Evolutionary conservation across 805 yeast genomes (phyloP), one percentile per base, ranked within the genome.

Genomic region (Saturnispora dispora): DNA sequence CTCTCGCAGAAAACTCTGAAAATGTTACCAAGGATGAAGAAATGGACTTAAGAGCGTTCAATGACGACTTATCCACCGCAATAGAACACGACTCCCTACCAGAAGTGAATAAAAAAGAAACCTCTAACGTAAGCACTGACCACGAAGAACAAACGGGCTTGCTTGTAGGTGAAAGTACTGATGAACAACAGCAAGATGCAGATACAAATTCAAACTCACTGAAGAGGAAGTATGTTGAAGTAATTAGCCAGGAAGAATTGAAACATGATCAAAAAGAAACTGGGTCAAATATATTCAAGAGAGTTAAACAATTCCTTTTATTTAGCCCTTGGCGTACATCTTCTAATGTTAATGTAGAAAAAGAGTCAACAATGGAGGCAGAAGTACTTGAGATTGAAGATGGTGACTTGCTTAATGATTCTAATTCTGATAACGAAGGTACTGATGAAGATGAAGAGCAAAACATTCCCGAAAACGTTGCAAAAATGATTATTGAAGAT

Each of bases 391-490:
- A 44, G 18, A 17, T 40, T 15, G 51, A 48, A 40, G 51, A 41
- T 17, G 50, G 39, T 15, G 45, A 37, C 3, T 51, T 2, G 15
- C 39, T 32, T 7, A 46, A 55, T 4, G 59, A 52, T 8, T 30
- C 47, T 15, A 57, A 54, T 9, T 23, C 47, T 17, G 57, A 27
- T 3, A 45, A 37, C 35, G 47, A 20, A 40, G 18, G 45, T n/a
- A 43, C 35, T 20, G 51, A 47, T 1, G 48, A 42, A 11, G 41
- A 42, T 20, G 56, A 53, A 28, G 60, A 41, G 52, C 3, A 27
- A 43, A 45, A 53, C 51, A 25, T 46, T 36, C 23, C 55, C 46
- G 36, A n/a, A 23, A 44, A 47, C 22, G 23, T 41, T n/a, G 45
- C 32, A 22, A 28, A 46, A 15, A 18, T 36, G 10, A 47, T 47